These are phyloP conservation scores for Gonium pectorale DNA, from an alignment of 139 green algal species.

Conservation along the genomic window DNA sequence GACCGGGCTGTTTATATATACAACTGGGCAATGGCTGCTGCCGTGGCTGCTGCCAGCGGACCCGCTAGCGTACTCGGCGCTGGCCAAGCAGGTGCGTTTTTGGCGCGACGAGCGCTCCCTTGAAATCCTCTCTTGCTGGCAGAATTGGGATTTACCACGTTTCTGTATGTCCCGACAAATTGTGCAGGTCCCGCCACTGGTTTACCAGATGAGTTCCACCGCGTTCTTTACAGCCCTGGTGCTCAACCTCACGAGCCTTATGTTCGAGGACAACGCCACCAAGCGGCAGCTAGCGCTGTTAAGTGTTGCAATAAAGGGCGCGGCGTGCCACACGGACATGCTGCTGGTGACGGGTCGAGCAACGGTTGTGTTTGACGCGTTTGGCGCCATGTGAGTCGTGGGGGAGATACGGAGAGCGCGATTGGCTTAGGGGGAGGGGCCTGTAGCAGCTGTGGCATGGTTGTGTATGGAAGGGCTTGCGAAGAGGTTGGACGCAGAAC, in stretches of 20 bases:
- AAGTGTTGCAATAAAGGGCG: constrained; percentile 59
- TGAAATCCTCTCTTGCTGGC: background rate
- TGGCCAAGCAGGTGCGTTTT: background rate
- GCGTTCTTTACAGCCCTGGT: constrained; percentile 69
- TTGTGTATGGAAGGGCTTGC: too few relatives aligned
- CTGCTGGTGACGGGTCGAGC: constrained; percentile 47
- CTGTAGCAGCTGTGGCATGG: too few relatives aligned
- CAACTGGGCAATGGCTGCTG: background rate
- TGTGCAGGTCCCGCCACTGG: constrained; percentile 20
- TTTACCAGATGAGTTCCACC: constrained; percentile 53
- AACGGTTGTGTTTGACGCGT: constrained; percentile 29
- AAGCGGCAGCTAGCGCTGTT: constrained; percentile 69
- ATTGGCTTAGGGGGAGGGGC: too few relatives aligned
- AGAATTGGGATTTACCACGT: background rate
- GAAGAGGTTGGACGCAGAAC: too few relatives aligned
- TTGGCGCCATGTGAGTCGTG: constrained; percentile 31
- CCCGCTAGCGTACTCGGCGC: background rate
- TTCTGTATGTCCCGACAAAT: too few relatives aligned
- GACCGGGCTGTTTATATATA: background rate
- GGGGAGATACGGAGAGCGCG: too few relatives aligned
- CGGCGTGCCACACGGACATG: constrained; percentile 67
- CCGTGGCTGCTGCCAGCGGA: background rate
- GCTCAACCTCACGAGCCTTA: constrained; percentile 64
- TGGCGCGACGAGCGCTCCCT: background rate
- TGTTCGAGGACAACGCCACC: constrained; percentile 60